Percentiles rank a stretch among this genome's conserved stretches.
phyloP scores from a whole-genome alignment of 164 flowering plant genomes.

The Protea cynaroides region DNA sequence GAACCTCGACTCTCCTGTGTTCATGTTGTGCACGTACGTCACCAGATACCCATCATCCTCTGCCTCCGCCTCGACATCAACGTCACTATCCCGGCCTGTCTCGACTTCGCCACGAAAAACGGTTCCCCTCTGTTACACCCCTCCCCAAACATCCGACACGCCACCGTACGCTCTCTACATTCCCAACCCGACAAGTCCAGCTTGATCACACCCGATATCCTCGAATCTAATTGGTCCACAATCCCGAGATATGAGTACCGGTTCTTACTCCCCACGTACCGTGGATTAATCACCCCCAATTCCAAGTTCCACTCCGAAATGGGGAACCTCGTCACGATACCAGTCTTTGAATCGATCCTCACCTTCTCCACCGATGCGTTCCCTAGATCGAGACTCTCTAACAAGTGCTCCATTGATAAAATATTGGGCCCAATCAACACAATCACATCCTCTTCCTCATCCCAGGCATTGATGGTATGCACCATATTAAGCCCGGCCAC shows the following conservation, averaged over 20 bases:
- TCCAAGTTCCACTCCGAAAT: slow-evolving; percentile 58
- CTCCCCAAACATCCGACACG: slow-evolving; percentile 42
- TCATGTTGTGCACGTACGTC: no score
- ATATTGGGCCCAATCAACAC: slow-evolving; percentile 66
- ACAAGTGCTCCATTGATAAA: slow-evolving; percentile 45
- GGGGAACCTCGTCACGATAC: no score
- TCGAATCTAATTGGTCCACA: slow-evolving; percentile 62
- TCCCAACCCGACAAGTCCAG: slow-evolving; percentile 38
- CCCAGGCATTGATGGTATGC: slow-evolving; percentile 76
- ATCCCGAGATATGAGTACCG: slow-evolving; percentile 51
- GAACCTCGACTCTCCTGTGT: no score
- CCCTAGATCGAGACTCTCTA: slow-evolving; percentile 51
- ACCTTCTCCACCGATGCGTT: slow-evolving; percentile 41
- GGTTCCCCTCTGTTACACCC: slow-evolving; percentile 94
- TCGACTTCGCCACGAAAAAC: slow-evolving; percentile 57
- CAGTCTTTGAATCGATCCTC: slow-evolving; percentile 41
- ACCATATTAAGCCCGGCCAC: slow-evolving; percentile 66
- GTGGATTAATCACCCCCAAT: slow-evolving; percentile 56
- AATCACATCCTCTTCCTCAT: slow-evolving; percentile 48
- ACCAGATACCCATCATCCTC: slow-evolving; percentile 92
- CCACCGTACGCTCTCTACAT: slow-evolving; percentile 54
- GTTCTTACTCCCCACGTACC: slow-evolving; percentile 41
- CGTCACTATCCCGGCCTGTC: slow-evolving; percentile 30
- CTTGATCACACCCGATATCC: slow-evolving; percentile 64
- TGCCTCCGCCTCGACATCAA: slow-evolving; percentile 25